Base-by-base conservation (phyloP, 169 alveolate genomes). In the Cryptosporidium sp. region DNA sequence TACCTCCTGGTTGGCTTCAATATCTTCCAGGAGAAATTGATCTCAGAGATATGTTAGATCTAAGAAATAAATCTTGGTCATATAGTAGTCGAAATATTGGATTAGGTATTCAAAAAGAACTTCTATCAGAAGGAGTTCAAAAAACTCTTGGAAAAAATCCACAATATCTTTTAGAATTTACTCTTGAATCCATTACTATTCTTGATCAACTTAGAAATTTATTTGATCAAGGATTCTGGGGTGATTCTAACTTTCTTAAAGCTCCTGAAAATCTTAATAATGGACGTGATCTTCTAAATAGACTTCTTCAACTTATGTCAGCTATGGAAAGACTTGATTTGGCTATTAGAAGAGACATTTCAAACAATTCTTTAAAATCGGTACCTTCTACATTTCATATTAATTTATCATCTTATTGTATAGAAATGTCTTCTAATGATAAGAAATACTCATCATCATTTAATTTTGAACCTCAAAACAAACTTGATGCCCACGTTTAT, bases 1-100 rank as follows among this genome's bases (percentile, higher is more conserved):
- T 80, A 10, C 75, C 89, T 60, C 89, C 89, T 21, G 89, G 89
- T 0, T 80, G 89, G 89, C 62, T 80, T n/a, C 89, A 80, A 8
- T 80, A 80, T 65, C 26, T 80, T 23, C 89, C 89, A 0, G 75
- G 89, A 2, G 89, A 80, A 37, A 80, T 80, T 61, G 89, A 80
- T 42, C 65, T 80, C 1, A 44, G 39, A 39, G 65, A 80, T 48
- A 80, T 80, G 89, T 14, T 37, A 29, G 75, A 80, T 23, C 45
- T 60, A 3, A 60, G 89, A 21, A 65, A 51, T 6, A 62, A 44
- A 31, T 80, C 48, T 16, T 80, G 89, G 89, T 39, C 75, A 3
- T 33, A 65, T 29, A 42, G 42, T 60, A 45, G 45, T 21, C 35
- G 37, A n/a, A 16, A 7, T 33, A 48, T 44, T 61, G 70, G 65